Conservation (phyloP, 2,329 filamentous ascomycete species). For the Trichoderma afroharzianum region DNA sequence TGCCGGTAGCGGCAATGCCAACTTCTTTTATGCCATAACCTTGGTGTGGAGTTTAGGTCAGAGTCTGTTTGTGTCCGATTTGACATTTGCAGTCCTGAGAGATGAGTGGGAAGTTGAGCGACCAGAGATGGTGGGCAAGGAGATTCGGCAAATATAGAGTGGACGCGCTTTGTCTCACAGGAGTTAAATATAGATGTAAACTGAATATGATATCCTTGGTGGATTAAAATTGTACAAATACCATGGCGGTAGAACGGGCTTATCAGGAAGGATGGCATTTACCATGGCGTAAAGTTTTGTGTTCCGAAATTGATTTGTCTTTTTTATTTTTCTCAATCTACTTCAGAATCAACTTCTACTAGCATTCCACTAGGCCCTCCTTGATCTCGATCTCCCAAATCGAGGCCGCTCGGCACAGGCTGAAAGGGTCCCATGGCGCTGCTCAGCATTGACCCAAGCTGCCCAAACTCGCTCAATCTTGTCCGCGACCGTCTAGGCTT, state of each 20-base stretch:
- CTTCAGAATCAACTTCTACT: slow-evolving; percentile 35
- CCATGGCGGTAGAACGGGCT: not conserved
- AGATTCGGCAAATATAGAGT: slow-evolving; percentile 73
- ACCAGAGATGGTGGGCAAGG: slow-evolving; percentile 85
- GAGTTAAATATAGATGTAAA: slow-evolving; percentile 3
- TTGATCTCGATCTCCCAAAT: not conserved
- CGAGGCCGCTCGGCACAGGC: slow-evolving; percentile 17
- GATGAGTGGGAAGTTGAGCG: slow-evolving; percentile 94
- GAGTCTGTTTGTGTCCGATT: slow-evolving; percentile 81
- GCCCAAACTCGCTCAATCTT: slow-evolving; percentile 43
- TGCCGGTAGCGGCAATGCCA: slow-evolving; percentile 94
- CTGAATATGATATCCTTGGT: not conserved
- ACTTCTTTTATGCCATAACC: slow-evolving; percentile 99
- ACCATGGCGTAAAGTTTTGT: not conserved
- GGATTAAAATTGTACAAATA: not conserved
- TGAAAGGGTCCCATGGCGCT: slow-evolving; percentile 31
- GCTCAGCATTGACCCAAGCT: slow-evolving; percentile 44
- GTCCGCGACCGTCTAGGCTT: slow-evolving; percentile 29
- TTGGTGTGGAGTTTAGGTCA: slow-evolving; percentile 95
- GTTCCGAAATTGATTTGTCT: not conserved
- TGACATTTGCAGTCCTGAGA: slow-evolving; percentile 80
- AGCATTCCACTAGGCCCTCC: slow-evolving; percentile 25
- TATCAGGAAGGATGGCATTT: not conserved
- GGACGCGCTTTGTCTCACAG: not conserved
- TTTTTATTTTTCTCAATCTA: slow-evolving; percentile 27